Base-by-base conservation (phyloP, 2,329 filamentous ascomycete genomes). In the Dactylellina haptotyla region DNA sequence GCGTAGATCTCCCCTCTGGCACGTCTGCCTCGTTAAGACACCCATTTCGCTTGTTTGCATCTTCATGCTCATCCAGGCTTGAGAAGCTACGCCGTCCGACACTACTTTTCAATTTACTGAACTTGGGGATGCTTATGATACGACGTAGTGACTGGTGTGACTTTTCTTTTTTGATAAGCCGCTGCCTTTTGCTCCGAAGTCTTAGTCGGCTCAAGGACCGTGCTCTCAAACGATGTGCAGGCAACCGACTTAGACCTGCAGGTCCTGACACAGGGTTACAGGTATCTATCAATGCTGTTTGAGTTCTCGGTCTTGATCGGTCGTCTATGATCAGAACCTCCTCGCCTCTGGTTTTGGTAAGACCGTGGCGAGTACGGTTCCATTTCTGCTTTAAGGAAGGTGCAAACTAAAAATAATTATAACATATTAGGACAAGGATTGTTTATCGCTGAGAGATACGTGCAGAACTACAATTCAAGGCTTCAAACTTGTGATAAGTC, bases 71-170 rank as follows among this genome's bases (percentile, higher is more conserved):
- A 28, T 8, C 28, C 9, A 23, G 25, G 6, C 6, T 46, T 28
- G 43, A 56, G 48, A 32, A 30, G 5, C 14, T 37, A 16, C n/a
- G 41, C 12, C 16, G 5, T 1, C 39, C 48, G 14, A 16, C 26
- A 28, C 39, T 34, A 37, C 30, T 18, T 8, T 16, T 67, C 12
- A 45, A 51, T 28, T 26, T 59, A 6, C 46, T 37, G 4, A 62
- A 32, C 12, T 34, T 54, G 9, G 56, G 48, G 18, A 69, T 62
- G 23, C 56, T 69, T 20, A 61, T 61, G 18, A 69, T 61, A 4
- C 64, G 64, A 25, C 64, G 56, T 14, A 69, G 39, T 2, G 54
- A 62, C 16, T 46, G 58, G 32, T 63, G 66, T 12, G 57, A 63
- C n/a, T 53, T 71, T 5, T 63, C 58, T 56, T 39, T 58, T 51